These are phyloP conservation scores for Colletotrichum abscissum DNA, from an alignment of 2,329 filamentous ascomycete genomes.

Conservation along the genomic window DNA sequence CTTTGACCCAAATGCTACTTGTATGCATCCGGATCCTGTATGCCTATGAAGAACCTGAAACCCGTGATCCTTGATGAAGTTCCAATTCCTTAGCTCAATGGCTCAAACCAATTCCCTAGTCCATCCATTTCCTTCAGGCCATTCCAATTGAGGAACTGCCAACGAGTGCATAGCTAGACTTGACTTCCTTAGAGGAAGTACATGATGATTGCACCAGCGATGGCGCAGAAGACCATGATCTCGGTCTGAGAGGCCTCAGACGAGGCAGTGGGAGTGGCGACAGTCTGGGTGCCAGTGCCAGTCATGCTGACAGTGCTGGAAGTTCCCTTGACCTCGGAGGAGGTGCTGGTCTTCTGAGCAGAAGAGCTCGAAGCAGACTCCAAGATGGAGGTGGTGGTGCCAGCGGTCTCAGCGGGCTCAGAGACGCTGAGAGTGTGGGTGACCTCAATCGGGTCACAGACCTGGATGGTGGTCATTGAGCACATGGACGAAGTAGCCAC, in stretches of 20 bases:
- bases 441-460: not conserved
- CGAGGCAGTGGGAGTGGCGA: not conserved
- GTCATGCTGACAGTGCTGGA: not conserved
- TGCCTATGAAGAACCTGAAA: not conserved
- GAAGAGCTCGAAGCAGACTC: not conserved
- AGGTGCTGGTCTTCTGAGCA: not conserved
- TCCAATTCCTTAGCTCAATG: not conserved
- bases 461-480: not conserved
- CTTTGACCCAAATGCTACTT: not conserved
- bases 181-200: not conserved
- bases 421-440: not conserved
- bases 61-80: not conserved
- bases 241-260: not conserved
- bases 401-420: not conserved
- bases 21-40: not conserved
- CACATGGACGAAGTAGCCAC: too few relatives aligned
- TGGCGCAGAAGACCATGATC: not conserved
- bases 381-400: not conserved
- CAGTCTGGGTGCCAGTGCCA: not conserved
- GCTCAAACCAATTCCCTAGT: not conserved
- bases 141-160: not conserved
- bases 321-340: not conserved
- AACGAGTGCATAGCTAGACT: not conserved
- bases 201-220: not conserved
- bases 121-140: not conserved